Evolutionary conservation across 495 filamentous ascomycete genomes (phyloP), one percentile per base, ranked within the genome.

Genomic region (Aspergillus olivimuriae): DNA sequence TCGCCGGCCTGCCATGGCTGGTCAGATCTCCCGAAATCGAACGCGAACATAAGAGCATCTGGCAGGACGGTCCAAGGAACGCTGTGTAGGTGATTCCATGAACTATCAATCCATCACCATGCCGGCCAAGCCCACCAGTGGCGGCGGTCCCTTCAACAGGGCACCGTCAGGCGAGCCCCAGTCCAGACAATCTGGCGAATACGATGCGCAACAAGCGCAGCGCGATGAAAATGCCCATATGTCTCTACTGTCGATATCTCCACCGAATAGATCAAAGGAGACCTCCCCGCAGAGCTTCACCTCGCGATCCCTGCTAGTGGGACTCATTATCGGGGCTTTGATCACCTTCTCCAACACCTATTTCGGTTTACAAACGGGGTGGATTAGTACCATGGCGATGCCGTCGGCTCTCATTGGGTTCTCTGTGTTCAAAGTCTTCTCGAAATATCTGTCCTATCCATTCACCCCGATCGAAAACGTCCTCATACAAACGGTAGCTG

Each of bases 381-480:
- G 92, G 91, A 75, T 84, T 41, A 80, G 73, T 43, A 78, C 82
- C 3, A 89, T 89, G 84, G 74, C 83, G 11, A 97, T 99, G 94
- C 94, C 94, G 0, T 83, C 90, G 1, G 87, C 88, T 8, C 65
- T 99, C 45, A 86, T 99, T 45, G 94, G 94, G n/a, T 97, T 96
- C 56, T 92, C 89, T 5, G 82, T 94, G 53, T 99, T 99, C 73
- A 87, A 89, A 55, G 74, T 81, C 16, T 60, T 96, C 2, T 74
- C 81, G 2, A 78, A 80, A 41, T 73, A 84, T 36, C 62, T 94
- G 4, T 70, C 72, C 22, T 80, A 82, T 41, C 89, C 90, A 2
- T 97, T 97, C 55, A 86, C 85, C 4, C 89, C 91, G 0, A 87
- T 96, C 20, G 94, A 99, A 65, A 99, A 99, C 61, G 94, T 98